Evolutionary conservation across 2,329 filamentous ascomycete species (phyloP), one percentile per base, ranked within the genome.

Genomic region (Pseudodiploospora longispora): DNA sequence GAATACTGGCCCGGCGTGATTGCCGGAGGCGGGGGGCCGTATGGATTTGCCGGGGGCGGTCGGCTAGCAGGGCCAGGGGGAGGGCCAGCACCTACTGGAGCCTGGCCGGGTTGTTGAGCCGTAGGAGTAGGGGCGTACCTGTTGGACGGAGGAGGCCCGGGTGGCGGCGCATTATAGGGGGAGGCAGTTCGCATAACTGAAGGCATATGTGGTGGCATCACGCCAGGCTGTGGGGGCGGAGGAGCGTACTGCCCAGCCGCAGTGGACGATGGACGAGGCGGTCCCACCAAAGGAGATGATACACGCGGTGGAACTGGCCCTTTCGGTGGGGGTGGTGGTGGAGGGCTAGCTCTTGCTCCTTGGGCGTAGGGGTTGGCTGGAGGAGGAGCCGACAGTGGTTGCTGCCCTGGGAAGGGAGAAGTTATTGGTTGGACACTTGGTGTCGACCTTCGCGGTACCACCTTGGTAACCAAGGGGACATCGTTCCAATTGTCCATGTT

Each of bases 401-500:
- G 74, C 58, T 86, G 81, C 53, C 78, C 78, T 2, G 80, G 75
- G 70, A 93, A 95, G 6, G 88, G 87, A 12, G 85, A 80, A n/a
- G 74, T 79, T 41, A 89, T 80, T 3, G 84, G 71, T 41, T 80
- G 77, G 19, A 80, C 70, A 44, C 74, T 80, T 3, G 90, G 88
- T 1, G 91, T 96, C 38, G 75, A 74, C 59, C 83, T 80, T 52
- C 90, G 81, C 10, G 78, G 76, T n/a, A 84, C 75, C 43, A 76
- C 70, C 69, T 91, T 87, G 38, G 79, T 75, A 38, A 97, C 85
- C 56, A 95, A 77, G 1, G 93, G 93, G 41, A 94, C 84, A 63
- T 98, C 93, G 55, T 98, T 98, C 93, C 93, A 98, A 55, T 86
- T 85, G 29, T 83, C 79, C 50, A 83, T 82, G 51, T 85, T 83